phyloP scores from a whole-genome alignment of 441 rosid species.

The Isatis lusitanica region DNA sequence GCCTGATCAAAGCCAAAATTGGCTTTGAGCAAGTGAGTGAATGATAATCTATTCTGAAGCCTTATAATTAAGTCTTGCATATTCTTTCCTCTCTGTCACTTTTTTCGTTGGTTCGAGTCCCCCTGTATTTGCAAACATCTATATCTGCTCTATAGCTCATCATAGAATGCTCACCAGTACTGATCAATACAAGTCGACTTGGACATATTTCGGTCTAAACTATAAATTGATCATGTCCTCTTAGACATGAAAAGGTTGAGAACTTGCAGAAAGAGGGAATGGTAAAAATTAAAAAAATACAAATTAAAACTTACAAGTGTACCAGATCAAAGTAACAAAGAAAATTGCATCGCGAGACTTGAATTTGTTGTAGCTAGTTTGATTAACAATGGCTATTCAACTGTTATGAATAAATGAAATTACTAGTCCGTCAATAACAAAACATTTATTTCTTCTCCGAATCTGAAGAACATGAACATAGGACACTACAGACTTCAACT shows the following conservation, averaged over 20 bases:
- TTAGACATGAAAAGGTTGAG: background rate
- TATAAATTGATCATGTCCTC: too few relatives aligned
- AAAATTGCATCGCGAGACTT: background rate
- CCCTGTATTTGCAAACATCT: background rate
- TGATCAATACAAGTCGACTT: background rate
- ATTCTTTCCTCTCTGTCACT: background rate
- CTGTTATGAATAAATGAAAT: background rate
- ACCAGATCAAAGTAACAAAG: too few relatives aligned
- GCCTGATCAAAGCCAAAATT: conserved; percentile 27
- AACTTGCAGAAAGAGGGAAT: background rate
- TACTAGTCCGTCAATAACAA: background rate
- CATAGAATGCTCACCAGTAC: background rate
- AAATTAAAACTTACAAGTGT: too few relatives aligned
- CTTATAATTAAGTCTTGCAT: background rate
- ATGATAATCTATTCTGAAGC: conserved; percentile 30
- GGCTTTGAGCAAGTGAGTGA: conserved; percentile 36
- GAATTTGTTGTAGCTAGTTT: background rate
- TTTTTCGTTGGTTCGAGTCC: background rate
- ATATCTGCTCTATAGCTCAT: background rate
- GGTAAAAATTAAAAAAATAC: too few relatives aligned
- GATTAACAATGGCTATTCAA: background rate
- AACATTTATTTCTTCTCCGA: background rate
- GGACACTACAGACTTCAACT: background rate
- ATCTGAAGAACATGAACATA: background rate
- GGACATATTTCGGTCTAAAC: background rate